phyloP scores from a whole-genome alignment of 1,284 basidiomycete species.

The Tilletia horrida region DNA sequence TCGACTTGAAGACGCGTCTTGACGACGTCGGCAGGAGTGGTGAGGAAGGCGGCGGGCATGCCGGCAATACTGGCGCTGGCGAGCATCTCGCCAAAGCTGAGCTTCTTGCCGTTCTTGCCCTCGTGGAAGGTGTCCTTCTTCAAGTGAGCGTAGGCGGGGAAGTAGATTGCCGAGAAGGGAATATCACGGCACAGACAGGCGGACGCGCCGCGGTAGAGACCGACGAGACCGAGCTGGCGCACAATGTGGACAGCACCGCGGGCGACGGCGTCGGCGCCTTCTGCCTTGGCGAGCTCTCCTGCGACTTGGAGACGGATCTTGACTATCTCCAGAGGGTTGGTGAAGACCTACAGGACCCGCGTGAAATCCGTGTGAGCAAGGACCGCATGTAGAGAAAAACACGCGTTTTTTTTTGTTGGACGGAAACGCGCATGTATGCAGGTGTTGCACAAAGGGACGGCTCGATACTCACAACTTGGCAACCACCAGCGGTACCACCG shows the following conservation, averaged over 20 bases:
- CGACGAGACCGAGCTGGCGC: conserved; percentile 82
- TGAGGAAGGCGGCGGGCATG: conserved; percentile 74
- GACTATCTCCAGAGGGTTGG: conserved; percentile 80
- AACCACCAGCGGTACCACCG: conserved; percentile 89
- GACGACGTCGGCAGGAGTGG: conserved; percentile 74
- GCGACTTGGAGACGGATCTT: conserved; percentile 97
- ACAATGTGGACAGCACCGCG: conserved; percentile 89
- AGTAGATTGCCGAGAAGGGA: conserved; percentile 66
- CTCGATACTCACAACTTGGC: conserved; percentile 77
- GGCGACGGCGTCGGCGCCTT: conserved; percentile 69
- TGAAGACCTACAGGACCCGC: conserved; percentile 68
- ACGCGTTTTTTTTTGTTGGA: background rate
- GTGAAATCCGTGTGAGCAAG: too few species aligned
- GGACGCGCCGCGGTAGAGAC: conserved; percentile 83
- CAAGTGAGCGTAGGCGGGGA: conserved; percentile 61
- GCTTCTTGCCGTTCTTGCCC: conserved; percentile 88
- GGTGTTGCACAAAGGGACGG: background rate
- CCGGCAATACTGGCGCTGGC: conserved; percentile 73
- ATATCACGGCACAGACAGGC: conserved; percentile 85
- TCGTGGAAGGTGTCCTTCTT: conserved; percentile 93
- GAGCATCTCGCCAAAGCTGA: conserved; percentile 86
- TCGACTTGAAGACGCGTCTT: conserved; percentile 99
- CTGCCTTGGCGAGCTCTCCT: conserved; percentile 78
- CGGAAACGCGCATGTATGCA: background rate
- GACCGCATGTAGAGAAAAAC: background rate